Evolutionary conservation across 768 basidiomycete genomes (phyloP).

Genomic region (Lentinus brumalis): DNA sequence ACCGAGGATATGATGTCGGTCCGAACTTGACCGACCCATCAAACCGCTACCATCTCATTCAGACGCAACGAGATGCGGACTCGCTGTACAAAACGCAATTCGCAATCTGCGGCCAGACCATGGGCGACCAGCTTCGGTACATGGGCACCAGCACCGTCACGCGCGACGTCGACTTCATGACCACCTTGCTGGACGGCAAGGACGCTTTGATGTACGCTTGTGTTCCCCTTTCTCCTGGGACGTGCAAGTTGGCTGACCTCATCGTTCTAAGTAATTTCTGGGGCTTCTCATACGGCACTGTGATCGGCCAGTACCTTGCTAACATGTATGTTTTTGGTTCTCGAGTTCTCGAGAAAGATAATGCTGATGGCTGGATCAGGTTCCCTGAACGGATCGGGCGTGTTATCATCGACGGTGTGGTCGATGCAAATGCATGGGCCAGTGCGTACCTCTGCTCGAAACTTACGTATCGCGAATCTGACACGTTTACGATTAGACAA

Average conservation of each 20-base stretch:
- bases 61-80: constrained; percentile 25
- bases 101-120: constrained; percentile 28
- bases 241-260: constrained; percentile 8
- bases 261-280: constrained; percentile 29
- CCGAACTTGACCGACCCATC: constrained; percentile 25
- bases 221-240: background rate
- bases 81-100: constrained; percentile 28
- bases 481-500: constrained; percentile 3
- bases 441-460: constrained; percentile 11
- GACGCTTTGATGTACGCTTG: constrained; percentile 29
- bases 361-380: constrained; percentile 13
- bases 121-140: constrained; percentile 32
- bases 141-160: constrained; percentile 36
- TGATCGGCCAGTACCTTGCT: constrained; percentile 34
- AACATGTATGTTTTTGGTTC: constrained; percentile 29
- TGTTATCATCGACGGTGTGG: constrained; percentile 34
- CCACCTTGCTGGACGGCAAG: constrained; percentile 29
- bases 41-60: constrained; percentile 24
- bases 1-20: constrained; percentile 28
- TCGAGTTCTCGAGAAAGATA: background rate
- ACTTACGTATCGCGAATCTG: constrained; percentile 1
- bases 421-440: constrained; percentile 32
- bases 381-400: constrained; percentile 33
- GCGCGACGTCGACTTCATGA: constrained; percentile 35
- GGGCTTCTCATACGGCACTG: constrained; percentile 35